Conservation (phyloP, 106 monocot genomes). For the Xerophyta viscosa region DNA sequence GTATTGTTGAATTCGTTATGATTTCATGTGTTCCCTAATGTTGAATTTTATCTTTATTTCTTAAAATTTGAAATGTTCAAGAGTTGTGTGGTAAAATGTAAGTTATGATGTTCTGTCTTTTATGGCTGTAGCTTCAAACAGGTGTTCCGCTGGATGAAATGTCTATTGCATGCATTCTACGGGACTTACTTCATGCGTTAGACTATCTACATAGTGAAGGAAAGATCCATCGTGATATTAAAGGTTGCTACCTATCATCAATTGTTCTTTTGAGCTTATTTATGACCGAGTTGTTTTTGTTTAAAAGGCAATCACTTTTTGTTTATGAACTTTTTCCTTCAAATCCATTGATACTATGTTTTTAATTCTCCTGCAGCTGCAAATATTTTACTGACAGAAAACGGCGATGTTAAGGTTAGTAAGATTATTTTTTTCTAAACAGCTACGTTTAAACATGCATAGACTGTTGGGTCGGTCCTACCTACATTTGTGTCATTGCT, state of each 20-base stretch:
- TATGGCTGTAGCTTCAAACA: constrained; percentile 62
- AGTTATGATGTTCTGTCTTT: too few relatives aligned
- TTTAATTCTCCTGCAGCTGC: constrained; percentile 52
- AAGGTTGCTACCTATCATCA: constrained; percentile 43
- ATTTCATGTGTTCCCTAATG: too few relatives aligned
- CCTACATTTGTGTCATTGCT: background rate
- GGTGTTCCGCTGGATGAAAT: constrained; percentile 90
- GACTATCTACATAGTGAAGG: constrained; percentile 97
- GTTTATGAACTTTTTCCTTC: too few relatives aligned
- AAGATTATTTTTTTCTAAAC: background rate
- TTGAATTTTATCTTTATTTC: too few relatives aligned
- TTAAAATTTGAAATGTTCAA: too few relatives aligned
- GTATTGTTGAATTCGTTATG: too few relatives aligned
- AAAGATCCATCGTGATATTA: constrained; percentile 96
- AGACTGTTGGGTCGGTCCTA: background rate
- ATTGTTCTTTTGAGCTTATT: too few relatives aligned
- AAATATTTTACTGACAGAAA: constrained; percentile 89
- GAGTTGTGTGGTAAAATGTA: too few relatives aligned
- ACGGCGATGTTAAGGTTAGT: constrained; percentile 92
- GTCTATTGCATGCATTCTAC: constrained; percentile 89
- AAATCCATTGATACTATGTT: background rate
- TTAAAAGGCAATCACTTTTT: too few relatives aligned
- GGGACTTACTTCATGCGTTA: constrained; percentile 80
- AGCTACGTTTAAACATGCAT: too few relatives aligned
- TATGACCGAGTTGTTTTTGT: too few relatives aligned